Evolutionary conservation across 2,329 filamentous ascomycete genomes (phyloP).

Genomic region (Colletotrichum truncatum): DNA sequence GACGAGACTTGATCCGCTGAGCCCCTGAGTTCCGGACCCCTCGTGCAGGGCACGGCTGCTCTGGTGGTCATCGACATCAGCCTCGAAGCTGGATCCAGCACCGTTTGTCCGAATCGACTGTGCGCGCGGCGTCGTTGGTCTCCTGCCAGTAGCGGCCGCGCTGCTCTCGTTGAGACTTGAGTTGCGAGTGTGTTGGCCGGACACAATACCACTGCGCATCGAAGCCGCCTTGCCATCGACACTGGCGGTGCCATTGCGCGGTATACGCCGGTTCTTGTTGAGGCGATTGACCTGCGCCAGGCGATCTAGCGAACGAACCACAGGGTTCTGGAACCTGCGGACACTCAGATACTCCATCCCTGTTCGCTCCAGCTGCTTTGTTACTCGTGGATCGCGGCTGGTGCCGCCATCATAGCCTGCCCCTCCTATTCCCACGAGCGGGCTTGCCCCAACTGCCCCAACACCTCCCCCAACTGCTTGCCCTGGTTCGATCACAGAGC

Average conservation of each 20-base stretch:
- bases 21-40: slow-evolving; percentile 36
- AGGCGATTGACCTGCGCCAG: slow-evolving; percentile 46
- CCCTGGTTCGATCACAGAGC: slow-evolving; percentile 74
- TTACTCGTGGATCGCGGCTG: slow-evolving; percentile 69
- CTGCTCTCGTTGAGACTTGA: slow-evolving; percentile 41
- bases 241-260: slow-evolving; percentile 47
- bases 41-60: slow-evolving; percentile 44
- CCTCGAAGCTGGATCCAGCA: slow-evolving; percentile 54
- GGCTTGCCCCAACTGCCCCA: slow-evolving; percentile 52
- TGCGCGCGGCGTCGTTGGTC: slow-evolving; percentile 41
- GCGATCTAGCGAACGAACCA: slow-evolving; percentile 67
- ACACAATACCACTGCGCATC: slow-evolving; percentile 12
- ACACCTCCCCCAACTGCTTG: slow-evolving; percentile 51
- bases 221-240: slow-evolving; percentile 46
- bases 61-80: slow-evolving; percentile 48
- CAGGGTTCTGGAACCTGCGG: slow-evolving; percentile 75
- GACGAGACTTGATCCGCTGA: slow-evolving; percentile 60
- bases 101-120: slow-evolving; percentile 49
- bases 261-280: slow-evolving; percentile 60
- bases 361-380: slow-evolving; percentile 73
- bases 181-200: slow-evolving; percentile 48
- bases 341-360: slow-evolving; percentile 80
- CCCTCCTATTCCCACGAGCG: slow-evolving; percentile 61
- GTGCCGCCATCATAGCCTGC: slow-evolving; percentile 61
- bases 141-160: slow-evolving; percentile 31